Base-by-base conservation (phyloP, 106 monocot species). In the Allium fistulosum region DNA sequence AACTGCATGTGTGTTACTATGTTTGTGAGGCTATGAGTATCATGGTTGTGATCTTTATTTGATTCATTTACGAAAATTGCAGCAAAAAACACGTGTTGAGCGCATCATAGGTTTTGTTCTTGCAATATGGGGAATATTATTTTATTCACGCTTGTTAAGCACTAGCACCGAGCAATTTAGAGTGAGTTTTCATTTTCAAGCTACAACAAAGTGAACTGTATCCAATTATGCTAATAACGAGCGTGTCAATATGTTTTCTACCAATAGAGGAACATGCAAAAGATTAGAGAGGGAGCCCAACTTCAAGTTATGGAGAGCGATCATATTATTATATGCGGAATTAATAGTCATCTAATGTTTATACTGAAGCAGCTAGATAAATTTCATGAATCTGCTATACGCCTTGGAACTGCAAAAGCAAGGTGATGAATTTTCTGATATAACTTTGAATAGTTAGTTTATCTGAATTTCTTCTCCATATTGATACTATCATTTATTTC, bases 11-110 rank as follows among this genome's bases (percentile, higher is more conserved):
- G 8, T 22, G 60, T 22, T 10, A 9, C 18, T 7, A 7, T 26
- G 22, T 60, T 18, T 26, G 60, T 27, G 10, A 22, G 60, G 18
- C 28, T 14, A 46, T 61, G 61, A 46, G 45, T 6, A 48, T 65
- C 18, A 37, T 55, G 26, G 53, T 6, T 27, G 9, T 53, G 50
- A 53, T 67, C 49, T 53, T 53, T 49, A 62, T 27, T 56, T 52
- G 11, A 16, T 55, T 62, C 8, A 1, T 47, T 3, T 14, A 49
- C 14, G 74, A 58, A 17, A 59, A 51, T 82, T n/a, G 60, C 86
- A 99, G 99, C 89, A 99, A 93, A 99, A 85, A 74, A 99, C 99
- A 63, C 90, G 87, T 66, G 56, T 87, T 73, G 93, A 99, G 70
- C 92, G 92, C 71, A 69, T 93, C 66, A 68, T 99, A 75, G 99